These are phyloP conservation scores for Colletotrichum magnum DNA, from an alignment of 2,329 filamentous ascomycete genomes.

Conservation along the genomic window DNA sequence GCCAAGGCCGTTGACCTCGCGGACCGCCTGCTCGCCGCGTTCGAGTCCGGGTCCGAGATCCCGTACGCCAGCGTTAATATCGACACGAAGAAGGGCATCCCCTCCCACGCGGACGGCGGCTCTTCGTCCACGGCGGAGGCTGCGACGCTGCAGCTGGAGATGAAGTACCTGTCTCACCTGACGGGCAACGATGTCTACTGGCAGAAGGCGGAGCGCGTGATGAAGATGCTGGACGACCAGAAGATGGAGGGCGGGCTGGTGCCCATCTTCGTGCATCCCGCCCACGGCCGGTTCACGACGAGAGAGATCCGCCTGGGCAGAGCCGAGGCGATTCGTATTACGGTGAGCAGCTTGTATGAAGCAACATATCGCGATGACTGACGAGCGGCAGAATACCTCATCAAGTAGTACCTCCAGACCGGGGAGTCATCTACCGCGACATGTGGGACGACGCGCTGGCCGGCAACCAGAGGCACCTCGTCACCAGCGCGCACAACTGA, in stretches of 20 bases:
- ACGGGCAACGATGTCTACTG: slow-evolving; percentile 94
- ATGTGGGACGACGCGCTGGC: slow-evolving; percentile 91
- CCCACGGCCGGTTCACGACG: slow-evolving; percentile 82
- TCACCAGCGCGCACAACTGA: slow-evolving; percentile 86
- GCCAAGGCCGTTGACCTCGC: slow-evolving; percentile 95
- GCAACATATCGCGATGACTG: neutral
- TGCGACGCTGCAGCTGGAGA: slow-evolving; percentile 91
- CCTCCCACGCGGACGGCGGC: slow-evolving; percentile 86
- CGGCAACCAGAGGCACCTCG: slow-evolving; percentile 90
- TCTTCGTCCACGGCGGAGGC: slow-evolving; percentile 95
- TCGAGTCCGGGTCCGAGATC: slow-evolving; percentile 87
- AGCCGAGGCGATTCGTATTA: slow-evolving; percentile 98
- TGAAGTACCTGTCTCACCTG: slow-evolving; percentile 95
- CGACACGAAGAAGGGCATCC: slow-evolving; percentile 80
- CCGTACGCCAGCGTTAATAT: slow-evolving; percentile 93
- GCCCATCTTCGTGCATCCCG: slow-evolving; percentile 90
- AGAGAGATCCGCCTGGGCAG: slow-evolving; percentile 92
- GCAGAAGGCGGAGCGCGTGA: slow-evolving; percentile 91
- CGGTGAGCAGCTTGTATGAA: slow-evolving; percentile 32
- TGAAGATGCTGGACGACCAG: slow-evolving; percentile 89
- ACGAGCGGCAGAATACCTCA: slow-evolving; percentile 80
- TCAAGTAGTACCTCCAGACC: slow-evolving; percentile 97
- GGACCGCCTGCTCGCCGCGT: slow-evolving; percentile 87
- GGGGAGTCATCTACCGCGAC: slow-evolving; percentile 88
- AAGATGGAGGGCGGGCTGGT: slow-evolving; percentile 84